A percentile compares a stretch with the other conserved stretches of the same genome.
Evolutionary conservation across 192 early-diverging fungal genomes (phyloP).

Genomic region (Obelidium mucronatum): DNA sequence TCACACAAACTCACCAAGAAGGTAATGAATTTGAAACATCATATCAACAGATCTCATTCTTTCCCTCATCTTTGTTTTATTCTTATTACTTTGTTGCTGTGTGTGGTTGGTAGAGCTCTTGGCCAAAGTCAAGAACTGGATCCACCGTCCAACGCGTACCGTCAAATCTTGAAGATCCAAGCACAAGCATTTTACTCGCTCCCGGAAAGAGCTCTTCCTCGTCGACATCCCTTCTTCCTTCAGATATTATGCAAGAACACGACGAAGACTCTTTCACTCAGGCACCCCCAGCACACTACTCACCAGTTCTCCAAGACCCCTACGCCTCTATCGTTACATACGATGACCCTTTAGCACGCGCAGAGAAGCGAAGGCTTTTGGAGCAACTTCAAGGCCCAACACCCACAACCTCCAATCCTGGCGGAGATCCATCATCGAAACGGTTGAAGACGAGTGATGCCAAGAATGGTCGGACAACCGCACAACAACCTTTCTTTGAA

Average conservation of each 20-base stretch:
- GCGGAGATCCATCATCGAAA: constrained; percentile 4
- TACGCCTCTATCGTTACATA: constrained; percentile 40
- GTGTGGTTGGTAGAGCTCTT: constrained; percentile 6
- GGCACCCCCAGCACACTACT: neutral
- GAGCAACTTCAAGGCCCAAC: constrained; percentile 28
- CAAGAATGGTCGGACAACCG: neutral
- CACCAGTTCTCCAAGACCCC: neutral
- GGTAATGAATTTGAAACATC: neutral
- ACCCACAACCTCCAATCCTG: neutral
- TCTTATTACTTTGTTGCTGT: neutral
- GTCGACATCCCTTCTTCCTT: neutral
- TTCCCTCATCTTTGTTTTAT: no score
- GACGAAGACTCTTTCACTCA: constrained; percentile 34
- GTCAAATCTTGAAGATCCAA: no score
- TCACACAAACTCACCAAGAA: neutral
- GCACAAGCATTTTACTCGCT: no score
- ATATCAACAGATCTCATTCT: no score
- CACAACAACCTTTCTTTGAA: no score
- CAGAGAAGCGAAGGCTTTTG: constrained; percentile 38
- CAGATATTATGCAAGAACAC: constrained; percentile 13
- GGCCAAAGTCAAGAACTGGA: neutral
- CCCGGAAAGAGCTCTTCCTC: neutral
- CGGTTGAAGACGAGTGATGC: neutral
- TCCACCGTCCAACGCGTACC: neutral
- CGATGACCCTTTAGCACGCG: constrained; percentile 42